These are phyloP conservation scores for Aspergillus aculeatinus DNA, from an alignment of 2,329 filamentous ascomycete species.

Conservation along the genomic window DNA sequence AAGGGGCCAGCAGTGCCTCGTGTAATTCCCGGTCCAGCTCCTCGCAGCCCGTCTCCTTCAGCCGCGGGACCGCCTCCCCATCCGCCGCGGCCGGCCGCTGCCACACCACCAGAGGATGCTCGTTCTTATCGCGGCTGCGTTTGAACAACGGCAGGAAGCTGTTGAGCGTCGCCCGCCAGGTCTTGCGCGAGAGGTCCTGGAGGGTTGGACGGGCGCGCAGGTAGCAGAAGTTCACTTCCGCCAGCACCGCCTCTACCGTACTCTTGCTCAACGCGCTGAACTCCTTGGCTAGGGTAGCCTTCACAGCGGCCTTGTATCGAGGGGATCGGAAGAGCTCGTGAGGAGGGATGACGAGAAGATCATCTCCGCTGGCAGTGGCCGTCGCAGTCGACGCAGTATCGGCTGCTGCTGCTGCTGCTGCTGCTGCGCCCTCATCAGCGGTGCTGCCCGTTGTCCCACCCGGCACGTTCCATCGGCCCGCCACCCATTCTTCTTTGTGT, in stretches of 20 bases:
- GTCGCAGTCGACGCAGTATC: not conserved
- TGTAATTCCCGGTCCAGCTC: slow-evolving; percentile 48
- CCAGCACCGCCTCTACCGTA: slow-evolving; percentile 48
- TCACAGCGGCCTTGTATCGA: slow-evolving; percentile 45
- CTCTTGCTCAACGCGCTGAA: slow-evolving; percentile 46
- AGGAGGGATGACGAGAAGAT: slow-evolving; percentile 30
- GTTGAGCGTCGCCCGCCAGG: slow-evolving; percentile 47
- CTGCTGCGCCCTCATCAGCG: not conserved
- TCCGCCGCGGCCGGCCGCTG: slow-evolving; percentile 27
- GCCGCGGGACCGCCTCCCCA: slow-evolving; percentile 31
- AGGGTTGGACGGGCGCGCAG: slow-evolving; percentile 44
- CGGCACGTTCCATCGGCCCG: slow-evolving; percentile 46
- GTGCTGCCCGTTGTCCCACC: slow-evolving; percentile 14
- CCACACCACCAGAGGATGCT: slow-evolving; percentile 43
- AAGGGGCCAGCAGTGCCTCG: slow-evolving; percentile 37
- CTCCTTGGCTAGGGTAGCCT: slow-evolving; percentile 40
- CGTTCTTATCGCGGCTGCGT: slow-evolving; percentile 40
- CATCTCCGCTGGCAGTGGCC: not conserved
- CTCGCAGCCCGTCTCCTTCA: slow-evolving; percentile 44
- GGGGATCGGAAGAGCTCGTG: slow-evolving; percentile 47
- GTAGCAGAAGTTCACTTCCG: slow-evolving; percentile 50
- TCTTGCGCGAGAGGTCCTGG: slow-evolving; percentile 43
- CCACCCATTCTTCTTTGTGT: slow-evolving; percentile 49
- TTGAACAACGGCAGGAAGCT: slow-evolving; percentile 45
- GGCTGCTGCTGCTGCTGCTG: too few relatives aligned